Evolutionary conservation across 176 grass and related monocot genomes (phyloP).

Genomic region (Zoysia japonica): DNA sequence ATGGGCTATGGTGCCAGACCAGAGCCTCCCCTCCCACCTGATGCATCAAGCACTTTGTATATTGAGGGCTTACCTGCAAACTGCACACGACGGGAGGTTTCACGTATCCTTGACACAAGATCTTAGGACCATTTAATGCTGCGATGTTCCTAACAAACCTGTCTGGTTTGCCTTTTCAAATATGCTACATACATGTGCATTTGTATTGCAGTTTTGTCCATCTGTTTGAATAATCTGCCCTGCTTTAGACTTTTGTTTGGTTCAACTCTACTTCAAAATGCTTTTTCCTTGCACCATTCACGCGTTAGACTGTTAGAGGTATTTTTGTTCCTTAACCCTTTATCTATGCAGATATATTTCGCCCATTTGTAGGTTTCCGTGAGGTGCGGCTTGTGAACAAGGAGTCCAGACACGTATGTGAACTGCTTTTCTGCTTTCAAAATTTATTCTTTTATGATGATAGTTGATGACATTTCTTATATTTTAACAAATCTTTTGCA

Average conservation of each 20-base stretch:
- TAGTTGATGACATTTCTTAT: background rate
- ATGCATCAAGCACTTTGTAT: conserved; percentile 87
- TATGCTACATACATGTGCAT: no score
- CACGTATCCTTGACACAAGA: conserved; percentile 79
- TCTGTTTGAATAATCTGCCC: no score
- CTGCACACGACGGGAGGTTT: conserved; percentile 94
- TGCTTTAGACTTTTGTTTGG: no score
- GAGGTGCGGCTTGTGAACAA: conserved; percentile 99
- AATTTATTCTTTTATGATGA: conserved; percentile 6
- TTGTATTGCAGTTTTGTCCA: background rate
- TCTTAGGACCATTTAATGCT: background rate
- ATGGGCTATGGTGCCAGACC: conserved; percentile 72
- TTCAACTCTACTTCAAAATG: no score
- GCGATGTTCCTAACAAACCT: background rate
- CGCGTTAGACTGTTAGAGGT: background rate
- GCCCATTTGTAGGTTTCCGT: conserved; percentile 99
- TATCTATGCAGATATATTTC: conserved; percentile 79
- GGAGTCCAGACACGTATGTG: conserved; percentile 89
- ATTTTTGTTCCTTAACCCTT: conserved; percentile 51
- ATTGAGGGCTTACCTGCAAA: conserved; percentile 94
- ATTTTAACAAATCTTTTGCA: conserved; percentile 27
- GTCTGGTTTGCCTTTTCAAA: background rate
- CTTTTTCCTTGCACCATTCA: background rate
- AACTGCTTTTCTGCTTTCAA: conserved; percentile 6
- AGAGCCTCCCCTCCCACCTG: conserved; percentile 78